phyloP scores from a whole-genome alignment of 768 basidiomycete genomes.

The Coprinopsis cinerea region DNA sequence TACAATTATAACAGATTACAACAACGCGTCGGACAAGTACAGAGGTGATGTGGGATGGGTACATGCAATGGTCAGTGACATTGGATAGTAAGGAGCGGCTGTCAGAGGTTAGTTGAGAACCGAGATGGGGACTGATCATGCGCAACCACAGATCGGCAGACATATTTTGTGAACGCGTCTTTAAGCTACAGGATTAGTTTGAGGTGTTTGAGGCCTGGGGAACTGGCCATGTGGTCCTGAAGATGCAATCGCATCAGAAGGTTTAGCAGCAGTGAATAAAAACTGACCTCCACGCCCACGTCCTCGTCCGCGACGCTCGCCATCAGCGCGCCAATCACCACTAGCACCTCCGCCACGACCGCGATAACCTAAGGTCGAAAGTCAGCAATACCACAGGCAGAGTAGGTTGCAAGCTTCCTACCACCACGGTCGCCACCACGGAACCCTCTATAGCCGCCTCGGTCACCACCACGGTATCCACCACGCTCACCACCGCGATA shows the following conservation, averaged over 20 bases:
- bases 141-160: too few relatives aligned
- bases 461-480: constrained; percentile 23
- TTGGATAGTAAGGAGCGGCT: too few relatives aligned
- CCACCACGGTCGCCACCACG: constrained; percentile 33
- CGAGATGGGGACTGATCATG: too few relatives aligned
- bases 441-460: constrained; percentile 27
- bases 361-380: too few relatives aligned
- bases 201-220: not conserved
- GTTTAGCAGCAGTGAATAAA: not conserved
- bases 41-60: not conserved
- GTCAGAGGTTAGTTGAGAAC: too few relatives aligned
- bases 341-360: constrained; percentile 21
- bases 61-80: too few relatives aligned
- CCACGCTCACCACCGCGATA: constrained; percentile 19
- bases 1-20: constrained; percentile 5
- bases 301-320: constrained; percentile 16
- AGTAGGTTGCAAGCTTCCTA: too few relatives aligned
- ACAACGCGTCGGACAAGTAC: not conserved
- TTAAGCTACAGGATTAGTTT: not conserved
- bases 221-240: not conserved
- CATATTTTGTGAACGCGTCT: not conserved
- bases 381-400: too few relatives aligned
- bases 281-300: constrained; percentile 18
- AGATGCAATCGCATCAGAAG: not conserved
- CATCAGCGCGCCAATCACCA: constrained; percentile 13